These are phyloP conservation scores for Calocera viscosa DNA, from an alignment of 768 basidiomycete species.

Conservation along the genomic window DNA sequence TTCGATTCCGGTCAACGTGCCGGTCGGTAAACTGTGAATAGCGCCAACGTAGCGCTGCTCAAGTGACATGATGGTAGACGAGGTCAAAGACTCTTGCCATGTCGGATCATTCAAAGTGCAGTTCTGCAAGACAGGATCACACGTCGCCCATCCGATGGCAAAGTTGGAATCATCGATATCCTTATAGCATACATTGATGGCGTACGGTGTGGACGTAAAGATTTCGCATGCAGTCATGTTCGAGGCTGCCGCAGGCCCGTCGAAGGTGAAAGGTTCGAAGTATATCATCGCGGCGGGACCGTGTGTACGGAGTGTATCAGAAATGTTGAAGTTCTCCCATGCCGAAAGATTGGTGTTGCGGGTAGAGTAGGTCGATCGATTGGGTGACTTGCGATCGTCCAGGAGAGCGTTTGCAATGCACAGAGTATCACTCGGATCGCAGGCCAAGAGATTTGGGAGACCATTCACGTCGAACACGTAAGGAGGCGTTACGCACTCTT, in stretches of 20 bases:
- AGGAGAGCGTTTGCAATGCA: not conserved
- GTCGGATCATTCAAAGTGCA: not conserved
- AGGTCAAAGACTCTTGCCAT: not conserved
- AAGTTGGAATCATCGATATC: not conserved
- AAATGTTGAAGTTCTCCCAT: not conserved
- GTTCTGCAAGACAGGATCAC: not conserved
- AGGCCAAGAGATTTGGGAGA: not conserved
- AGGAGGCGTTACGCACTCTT: not conserved
- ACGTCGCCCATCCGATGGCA: constrained; percentile 4
- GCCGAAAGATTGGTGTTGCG: not conserved
- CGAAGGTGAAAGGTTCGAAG: not conserved
- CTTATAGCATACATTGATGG: constrained; percentile 1
- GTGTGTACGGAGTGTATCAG: not conserved
- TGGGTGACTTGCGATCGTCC: constrained; percentile 3
- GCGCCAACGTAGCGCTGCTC: not conserved
- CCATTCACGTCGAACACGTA: not conserved
- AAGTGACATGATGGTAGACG: constrained; percentile 1
- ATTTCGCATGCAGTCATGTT: not conserved
- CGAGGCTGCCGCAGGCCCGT: not conserved
- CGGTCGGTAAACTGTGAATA: not conserved
- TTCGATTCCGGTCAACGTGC: not conserved
- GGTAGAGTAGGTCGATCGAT: not conserved
- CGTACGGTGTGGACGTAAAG: not conserved
- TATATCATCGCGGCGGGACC: not conserved
- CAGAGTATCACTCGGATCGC: not conserved